phyloP scores from a whole-genome alignment of 306 rosid species.

The Carpinus fangiana region DNA sequence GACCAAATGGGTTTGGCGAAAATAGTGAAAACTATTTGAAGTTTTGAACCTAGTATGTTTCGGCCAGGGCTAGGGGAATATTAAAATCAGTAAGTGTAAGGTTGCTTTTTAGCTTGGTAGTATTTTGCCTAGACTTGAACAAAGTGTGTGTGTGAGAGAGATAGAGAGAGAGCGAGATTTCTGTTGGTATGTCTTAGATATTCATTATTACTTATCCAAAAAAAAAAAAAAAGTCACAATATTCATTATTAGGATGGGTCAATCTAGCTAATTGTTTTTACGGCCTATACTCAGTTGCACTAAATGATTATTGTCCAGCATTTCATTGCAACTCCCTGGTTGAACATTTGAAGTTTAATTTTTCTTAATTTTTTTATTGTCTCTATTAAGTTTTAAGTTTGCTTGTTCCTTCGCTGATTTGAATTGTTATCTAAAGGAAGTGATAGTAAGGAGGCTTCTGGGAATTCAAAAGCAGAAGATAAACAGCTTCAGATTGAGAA shows the following conservation, averaged over 20 bases:
- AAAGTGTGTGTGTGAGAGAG: too few species aligned
- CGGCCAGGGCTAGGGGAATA: too few species aligned
- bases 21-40: too few species aligned
- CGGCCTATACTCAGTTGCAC: neutral
- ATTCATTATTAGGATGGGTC: neutral
- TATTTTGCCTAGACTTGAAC: too few species aligned
- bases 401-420: slow-evolving; percentile 24
- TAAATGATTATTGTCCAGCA: neutral
- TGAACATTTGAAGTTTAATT: neutral
- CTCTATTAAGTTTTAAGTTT: neutral
- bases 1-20: too few species aligned
- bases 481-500: slow-evolving; percentile 48
- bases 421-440: slow-evolving; percentile 37
- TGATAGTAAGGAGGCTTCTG: slow-evolving; percentile 42
- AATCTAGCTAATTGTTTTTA: neutral
- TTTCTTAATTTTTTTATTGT: neutral
- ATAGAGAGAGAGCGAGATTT: neutral
- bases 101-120: too few species aligned
- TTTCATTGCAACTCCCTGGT: neutral
- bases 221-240: neutral
- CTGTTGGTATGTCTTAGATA: neutral
- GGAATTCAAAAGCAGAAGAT: slow-evolving; percentile 43
- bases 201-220: neutral
- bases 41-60: too few species aligned
- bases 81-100: too few species aligned